Evolutionary conservation across 1,284 basidiomycete species (phyloP).

Genomic region (Termitomyces sp.): DNA sequence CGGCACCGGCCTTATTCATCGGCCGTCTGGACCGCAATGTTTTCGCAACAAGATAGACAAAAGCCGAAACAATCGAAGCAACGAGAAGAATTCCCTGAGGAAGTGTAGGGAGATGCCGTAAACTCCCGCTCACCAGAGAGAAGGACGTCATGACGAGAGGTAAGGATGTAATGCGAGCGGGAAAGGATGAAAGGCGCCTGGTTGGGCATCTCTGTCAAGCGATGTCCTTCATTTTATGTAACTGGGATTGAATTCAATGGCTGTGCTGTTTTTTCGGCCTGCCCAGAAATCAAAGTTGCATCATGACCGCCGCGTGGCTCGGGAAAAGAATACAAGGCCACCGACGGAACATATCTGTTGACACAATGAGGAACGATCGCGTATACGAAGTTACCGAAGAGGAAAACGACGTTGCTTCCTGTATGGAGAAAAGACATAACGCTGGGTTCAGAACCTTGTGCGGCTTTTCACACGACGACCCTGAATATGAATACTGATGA

Average conservation of each 20-base stretch:
- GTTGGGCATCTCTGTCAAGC: not conserved
- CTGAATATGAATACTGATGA: constrained; percentile 4
- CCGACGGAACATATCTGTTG: constrained; percentile 2
- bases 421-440: constrained; percentile 9
- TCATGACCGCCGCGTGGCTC: constrained; percentile 12
- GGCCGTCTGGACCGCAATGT: constrained; percentile 12
- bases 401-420: constrained; percentile 7
- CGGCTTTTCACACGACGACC: constrained; percentile 9
- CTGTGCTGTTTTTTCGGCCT: constrained; percentile 5
- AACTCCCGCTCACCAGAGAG: constrained; percentile 4
- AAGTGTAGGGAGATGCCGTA: constrained; percentile 9
- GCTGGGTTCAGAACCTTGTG: not conserved
- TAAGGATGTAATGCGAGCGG: constrained; percentile 4
- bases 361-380: constrained; percentile 9
- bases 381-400: constrained; percentile 5
- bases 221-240: constrained; percentile 4
- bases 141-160: constrained; percentile 11
- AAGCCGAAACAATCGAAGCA: constrained; percentile 19
- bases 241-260: not conserved
- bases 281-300: not conserved
- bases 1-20: constrained; percentile 21
- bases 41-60: constrained; percentile 16
- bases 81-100: constrained; percentile 18
- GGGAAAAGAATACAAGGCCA: constrained; percentile 1
- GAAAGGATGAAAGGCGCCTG: not conserved